Percentiles rank a stretch among this genome's conserved stretches.
Conservation (phyloP, 768 basidiomycete species). For the Arthromyces matolae region DNA sequence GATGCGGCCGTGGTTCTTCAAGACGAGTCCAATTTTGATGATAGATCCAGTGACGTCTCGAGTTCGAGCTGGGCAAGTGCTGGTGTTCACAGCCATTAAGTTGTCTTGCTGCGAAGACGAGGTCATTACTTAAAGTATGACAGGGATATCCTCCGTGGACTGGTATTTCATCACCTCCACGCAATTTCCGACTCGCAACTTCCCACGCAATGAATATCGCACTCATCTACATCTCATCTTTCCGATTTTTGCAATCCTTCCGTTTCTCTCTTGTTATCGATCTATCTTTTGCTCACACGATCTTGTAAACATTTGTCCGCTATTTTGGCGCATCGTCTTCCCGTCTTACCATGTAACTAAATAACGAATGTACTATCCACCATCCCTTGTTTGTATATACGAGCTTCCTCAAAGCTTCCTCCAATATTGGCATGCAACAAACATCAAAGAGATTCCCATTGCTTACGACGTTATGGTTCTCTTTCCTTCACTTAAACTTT, state of each 20-base stretch:
- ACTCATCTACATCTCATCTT: no score
- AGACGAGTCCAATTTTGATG: constrained; percentile 9
- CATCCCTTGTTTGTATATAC: constrained; percentile 9
- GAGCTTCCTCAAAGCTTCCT: constrained; percentile 1
- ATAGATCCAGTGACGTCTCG: constrained; percentile 13
- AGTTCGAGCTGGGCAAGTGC: constrained; percentile 22
- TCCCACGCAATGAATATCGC: no score
- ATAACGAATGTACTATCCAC: constrained; percentile 10
- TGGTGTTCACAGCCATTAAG: constrained; percentile 10
- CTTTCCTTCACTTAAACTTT: no score
- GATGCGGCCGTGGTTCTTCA: background rate
- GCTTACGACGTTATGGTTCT: no score
- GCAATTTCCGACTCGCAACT: background rate
- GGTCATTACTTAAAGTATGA: background rate
- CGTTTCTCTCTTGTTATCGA: background rate
- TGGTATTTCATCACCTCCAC: background rate
- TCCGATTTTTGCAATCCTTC: no score
- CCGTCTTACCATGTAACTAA: constrained; percentile 3
- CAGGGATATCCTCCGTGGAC: background rate
- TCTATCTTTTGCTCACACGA: background rate
- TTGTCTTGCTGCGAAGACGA: no score
- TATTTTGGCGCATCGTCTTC: background rate
- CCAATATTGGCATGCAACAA: no score
- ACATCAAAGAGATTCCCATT: no score
- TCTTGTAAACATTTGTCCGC: background rate